phyloP scores from a whole-genome alignment of 257 asterid species.

The Nemophila menziesii region DNA sequence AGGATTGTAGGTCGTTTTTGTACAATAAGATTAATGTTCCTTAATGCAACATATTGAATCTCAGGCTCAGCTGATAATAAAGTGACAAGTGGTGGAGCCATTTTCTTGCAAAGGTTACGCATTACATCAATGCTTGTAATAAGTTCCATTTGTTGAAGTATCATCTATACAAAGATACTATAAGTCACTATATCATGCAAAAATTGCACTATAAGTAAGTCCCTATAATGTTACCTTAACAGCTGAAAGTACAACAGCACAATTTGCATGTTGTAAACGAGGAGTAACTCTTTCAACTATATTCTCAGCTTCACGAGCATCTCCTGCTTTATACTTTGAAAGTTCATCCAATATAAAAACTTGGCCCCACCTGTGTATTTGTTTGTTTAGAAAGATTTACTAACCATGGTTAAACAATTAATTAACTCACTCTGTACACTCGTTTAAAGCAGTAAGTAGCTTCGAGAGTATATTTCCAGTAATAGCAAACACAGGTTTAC shows the following conservation, averaged over 20 bases:
- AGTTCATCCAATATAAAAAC: conserved; percentile 98
- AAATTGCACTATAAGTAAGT: not conserved
- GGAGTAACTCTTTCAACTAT: conserved; percentile 97
- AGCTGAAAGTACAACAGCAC: conserved; percentile 99
- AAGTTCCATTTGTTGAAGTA: conserved; percentile 98
- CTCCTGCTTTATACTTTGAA: conserved; percentile 86
- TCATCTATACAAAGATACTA: too few relatives aligned
- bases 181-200: too few relatives aligned
- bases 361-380: conserved; percentile 88
- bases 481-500: conserved; percentile 82
- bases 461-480: conserved; percentile 89
- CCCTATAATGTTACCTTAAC: conserved; percentile 51
- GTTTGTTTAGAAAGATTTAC: too few relatives aligned
- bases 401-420: too few relatives aligned
- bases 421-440: conserved; percentile 96
- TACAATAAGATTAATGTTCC: conserved; percentile 93
- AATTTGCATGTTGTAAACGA: conserved; percentile 94
- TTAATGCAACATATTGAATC: conserved; percentile 86
- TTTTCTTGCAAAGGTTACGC: conserved; percentile 96
- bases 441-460: conserved; percentile 98
- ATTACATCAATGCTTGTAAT: conserved; percentile 95
- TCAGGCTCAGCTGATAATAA: conserved; percentile 95
- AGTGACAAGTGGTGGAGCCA: conserved; percentile 99
- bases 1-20: conserved; percentile 95
- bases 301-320: conserved; percentile 99